phyloP scores from a whole-genome alignment of 2,329 filamentous ascomycete species.

The Pseudogymnoascus pannorum region DNA sequence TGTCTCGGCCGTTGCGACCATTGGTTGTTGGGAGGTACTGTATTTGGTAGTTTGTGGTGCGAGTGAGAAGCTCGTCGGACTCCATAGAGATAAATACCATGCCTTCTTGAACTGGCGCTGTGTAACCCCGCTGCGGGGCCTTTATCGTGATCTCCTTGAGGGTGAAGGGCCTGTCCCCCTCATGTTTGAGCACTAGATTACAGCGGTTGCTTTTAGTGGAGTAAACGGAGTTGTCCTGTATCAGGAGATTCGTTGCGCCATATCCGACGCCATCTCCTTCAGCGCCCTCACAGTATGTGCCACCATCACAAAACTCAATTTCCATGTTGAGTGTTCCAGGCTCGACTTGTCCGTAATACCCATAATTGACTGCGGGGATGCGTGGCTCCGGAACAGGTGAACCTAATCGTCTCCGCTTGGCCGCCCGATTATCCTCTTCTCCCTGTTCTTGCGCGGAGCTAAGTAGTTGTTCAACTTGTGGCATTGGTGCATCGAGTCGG shows the following conservation, averaged over 20 bases:
- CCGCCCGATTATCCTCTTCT: constrained; percentile 42
- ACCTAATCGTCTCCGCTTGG: constrained; percentile 66
- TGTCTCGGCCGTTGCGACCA: constrained; percentile 20
- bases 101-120: constrained; percentile 81
- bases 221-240: constrained; percentile 77
- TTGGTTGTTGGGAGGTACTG: constrained; percentile 42
- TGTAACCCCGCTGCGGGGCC: constrained; percentile 72
- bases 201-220: constrained; percentile 83
- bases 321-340: constrained; percentile 78
- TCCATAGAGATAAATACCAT: constrained; percentile 89
- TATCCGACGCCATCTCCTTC: constrained; percentile 46
- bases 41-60: constrained; percentile 70
- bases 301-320: constrained; percentile 82
- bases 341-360: constrained; percentile 79
- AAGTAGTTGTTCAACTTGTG: background rate
- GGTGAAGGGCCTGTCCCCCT: constrained; percentile 71
- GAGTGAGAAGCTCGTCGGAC: constrained; percentile 63
- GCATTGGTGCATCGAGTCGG: background rate
- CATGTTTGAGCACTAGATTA: constrained; percentile 78
- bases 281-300: constrained; percentile 46
- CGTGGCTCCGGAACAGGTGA: constrained; percentile 44
- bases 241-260: constrained; percentile 72
- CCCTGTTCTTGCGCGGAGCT: constrained; percentile 16
- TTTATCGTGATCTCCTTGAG: constrained; percentile 83
- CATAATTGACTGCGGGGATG: constrained; percentile 65